These are phyloP conservation scores for Harringtonia aguacate DNA, from an alignment of 2,329 filamentous ascomycete species.

Conservation along the genomic window DNA sequence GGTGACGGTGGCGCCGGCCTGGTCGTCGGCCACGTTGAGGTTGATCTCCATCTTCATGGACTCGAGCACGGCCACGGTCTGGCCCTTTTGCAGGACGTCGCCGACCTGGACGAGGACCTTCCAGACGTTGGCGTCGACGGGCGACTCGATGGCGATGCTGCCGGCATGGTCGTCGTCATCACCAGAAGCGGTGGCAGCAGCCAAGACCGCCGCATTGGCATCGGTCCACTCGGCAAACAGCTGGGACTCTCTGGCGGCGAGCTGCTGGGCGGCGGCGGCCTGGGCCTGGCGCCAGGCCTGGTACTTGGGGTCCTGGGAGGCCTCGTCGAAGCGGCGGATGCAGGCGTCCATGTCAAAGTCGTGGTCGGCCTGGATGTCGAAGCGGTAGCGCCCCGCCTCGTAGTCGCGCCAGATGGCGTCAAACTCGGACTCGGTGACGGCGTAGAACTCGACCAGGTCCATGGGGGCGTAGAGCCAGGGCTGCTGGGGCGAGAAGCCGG, in stretches of 20 bases:
- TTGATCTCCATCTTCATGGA: constrained; percentile 49
- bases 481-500: constrained; percentile 3
- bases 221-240: no score
- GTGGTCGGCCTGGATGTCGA: constrained; percentile 34
- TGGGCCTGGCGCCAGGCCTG: not conserved
- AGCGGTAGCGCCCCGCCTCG: constrained; percentile 38
- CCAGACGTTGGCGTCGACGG: constrained; percentile 43
- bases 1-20: not conserved
- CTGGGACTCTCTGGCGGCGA: no score
- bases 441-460: constrained; percentile 22
- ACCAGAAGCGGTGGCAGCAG: no score
- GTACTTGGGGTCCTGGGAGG: not conserved
- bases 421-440: constrained; percentile 22
- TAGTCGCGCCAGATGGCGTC: constrained; percentile 21
- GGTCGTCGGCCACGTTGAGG: not conserved
- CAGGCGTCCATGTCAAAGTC: constrained; percentile 35
- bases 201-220: no score
- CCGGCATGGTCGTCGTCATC: not conserved
- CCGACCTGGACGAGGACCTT: constrained; percentile 33
- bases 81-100: constrained; percentile 19
- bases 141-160: not conserved
- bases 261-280: not conserved
- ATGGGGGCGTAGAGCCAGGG: constrained; percentile 28
- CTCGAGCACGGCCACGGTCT: constrained; percentile 32
- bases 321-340: not conserved